Conservation (phyloP, 257 asterid species). For the Cordia subcordata region DNA sequence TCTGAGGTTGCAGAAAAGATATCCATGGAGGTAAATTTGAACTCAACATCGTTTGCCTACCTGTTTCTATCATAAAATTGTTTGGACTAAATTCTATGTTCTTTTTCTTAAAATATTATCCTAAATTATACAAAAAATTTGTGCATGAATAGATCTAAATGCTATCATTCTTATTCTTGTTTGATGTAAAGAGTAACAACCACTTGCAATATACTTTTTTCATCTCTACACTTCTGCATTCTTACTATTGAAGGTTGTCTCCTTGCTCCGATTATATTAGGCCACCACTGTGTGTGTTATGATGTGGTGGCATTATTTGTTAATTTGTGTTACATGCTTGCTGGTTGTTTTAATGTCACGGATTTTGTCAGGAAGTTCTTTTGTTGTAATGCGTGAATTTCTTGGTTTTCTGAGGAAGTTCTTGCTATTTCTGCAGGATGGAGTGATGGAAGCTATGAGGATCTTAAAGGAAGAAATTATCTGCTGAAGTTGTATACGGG, state of each 20-base stretch:
- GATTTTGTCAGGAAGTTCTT: not conserved
- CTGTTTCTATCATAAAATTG: constrained; percentile 1
- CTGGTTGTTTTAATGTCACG: not conserved
- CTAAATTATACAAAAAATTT: not conserved
- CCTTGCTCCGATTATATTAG: too few relatives aligned
- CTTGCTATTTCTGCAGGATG: constrained; percentile 51
- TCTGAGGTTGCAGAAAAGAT: constrained; percentile 49
- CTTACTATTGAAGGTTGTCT: too few relatives aligned
- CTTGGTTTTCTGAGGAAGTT: not conserved
- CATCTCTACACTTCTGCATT: too few relatives aligned
- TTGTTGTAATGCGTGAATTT: not conserved
- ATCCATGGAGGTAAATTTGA: constrained; percentile 56
- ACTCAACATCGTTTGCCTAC: not conserved
- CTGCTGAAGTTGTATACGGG: not conserved
- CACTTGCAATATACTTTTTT: too few relatives aligned
- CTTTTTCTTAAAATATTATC: too few relatives aligned
- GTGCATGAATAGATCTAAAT: not conserved
- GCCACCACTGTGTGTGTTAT: too few relatives aligned
- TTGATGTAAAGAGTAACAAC: too few relatives aligned
- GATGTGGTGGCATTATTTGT: too few relatives aligned
- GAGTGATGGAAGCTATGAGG: constrained; percentile 65
- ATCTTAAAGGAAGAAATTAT: constrained; percentile 51
- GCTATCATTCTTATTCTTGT: too few relatives aligned
- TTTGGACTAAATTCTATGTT: not conserved
- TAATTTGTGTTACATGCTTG: not conserved